A percentile compares a stretch with the other conserved stretches of the same genome.
These are phyloP conservation scores for Clavispora phyllophila DNA, from an alignment of 805 yeast species.

Conservation along the genomic window DNA sequence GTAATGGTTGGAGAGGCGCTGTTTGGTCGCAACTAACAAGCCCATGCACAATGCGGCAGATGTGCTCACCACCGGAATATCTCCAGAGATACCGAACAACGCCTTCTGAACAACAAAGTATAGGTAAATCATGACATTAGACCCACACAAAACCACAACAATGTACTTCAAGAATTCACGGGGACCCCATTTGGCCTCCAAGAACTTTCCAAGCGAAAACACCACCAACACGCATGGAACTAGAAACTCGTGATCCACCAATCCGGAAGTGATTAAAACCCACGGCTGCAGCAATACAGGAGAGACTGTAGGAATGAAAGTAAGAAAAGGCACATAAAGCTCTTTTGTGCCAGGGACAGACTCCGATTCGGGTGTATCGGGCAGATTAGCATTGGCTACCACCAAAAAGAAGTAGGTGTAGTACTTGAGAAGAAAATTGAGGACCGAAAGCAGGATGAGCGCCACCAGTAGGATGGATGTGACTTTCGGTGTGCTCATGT, in stretches of 20 bases:
- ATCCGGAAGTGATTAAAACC: slow-evolving; percentile 44
- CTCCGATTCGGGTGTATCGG: slow-evolving; percentile 28
- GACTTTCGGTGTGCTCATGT: slow-evolving; percentile 30
- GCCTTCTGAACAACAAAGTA: slow-evolving; percentile 16
- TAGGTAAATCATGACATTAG: slow-evolving; percentile 32
- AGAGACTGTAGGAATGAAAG: slow-evolving; percentile 43
- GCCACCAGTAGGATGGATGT: slow-evolving; percentile 32
- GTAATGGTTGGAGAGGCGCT: slow-evolving; percentile 59
- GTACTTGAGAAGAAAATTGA: slow-evolving; percentile 32
- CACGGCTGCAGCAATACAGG: slow-evolving; percentile 41
- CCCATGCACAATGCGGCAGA: slow-evolving; percentile 53
- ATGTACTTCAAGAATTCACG: slow-evolving; percentile 47
- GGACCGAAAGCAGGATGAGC: slow-evolving; percentile 25
- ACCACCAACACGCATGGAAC: slow-evolving; percentile 32
- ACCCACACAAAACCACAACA: slow-evolving; percentile 27
- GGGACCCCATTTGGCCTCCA: slow-evolving; percentile 63
- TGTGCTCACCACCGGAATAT: slow-evolving; percentile 47
- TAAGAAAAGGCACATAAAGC: slow-evolving; percentile 45
- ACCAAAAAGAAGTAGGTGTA: slow-evolving; percentile 34
- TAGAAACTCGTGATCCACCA: slow-evolving; percentile 43
- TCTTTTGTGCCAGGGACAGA: slow-evolving; percentile 42
- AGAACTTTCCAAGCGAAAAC: slow-evolving; percentile 54
- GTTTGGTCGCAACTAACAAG: slow-evolving; percentile 60
- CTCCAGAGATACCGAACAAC: slow-evolving; percentile 13
- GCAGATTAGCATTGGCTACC: slow-evolving; percentile 23